Evolutionary conservation across 139 green algal species (phyloP).

Genomic region (Volvox africanus): DNA sequence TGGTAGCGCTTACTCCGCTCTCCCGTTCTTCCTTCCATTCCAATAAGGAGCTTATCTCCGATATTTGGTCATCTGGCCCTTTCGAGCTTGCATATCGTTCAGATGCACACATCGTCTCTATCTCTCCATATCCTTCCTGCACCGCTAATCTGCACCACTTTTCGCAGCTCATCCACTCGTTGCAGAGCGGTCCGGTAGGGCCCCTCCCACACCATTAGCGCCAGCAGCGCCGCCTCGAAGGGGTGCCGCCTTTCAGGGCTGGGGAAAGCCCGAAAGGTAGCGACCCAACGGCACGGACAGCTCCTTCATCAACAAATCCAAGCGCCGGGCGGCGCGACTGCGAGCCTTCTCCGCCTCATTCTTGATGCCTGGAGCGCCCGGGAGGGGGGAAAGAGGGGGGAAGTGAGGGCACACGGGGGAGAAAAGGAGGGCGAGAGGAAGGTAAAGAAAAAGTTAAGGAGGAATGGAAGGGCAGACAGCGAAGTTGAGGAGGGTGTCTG

Average conservation of each 20-base stretch:
- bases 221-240: constrained; percentile 92
- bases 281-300: too few species aligned
- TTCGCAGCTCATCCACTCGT: constrained; percentile 72
- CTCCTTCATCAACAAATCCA: constrained; percentile 86
- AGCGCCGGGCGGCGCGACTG: constrained; percentile 74
- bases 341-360: constrained; percentile 84
- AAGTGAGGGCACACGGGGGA: too few species aligned
- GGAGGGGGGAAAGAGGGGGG: not conserved
- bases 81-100: too few species aligned
- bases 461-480: not conserved
- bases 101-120: too few species aligned
- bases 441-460: not conserved
- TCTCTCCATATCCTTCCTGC: not conserved
- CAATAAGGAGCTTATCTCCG: too few species aligned
- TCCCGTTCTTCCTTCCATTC: too few species aligned
- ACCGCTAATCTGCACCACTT: constrained; percentile 64
- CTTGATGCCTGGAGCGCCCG: constrained; percentile 56
- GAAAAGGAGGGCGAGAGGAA: not conserved
- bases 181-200: constrained; percentile 62
- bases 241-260: constrained; percentile 78
- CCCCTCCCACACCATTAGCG: constrained; percentile 85
- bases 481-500: not conserved
- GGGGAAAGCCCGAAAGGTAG: constrained; percentile 84
- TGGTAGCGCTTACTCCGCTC: too few species aligned
- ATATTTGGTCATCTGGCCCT: too few species aligned